Base-by-base conservation (phyloP, 495 filamentous ascomycete species). In the Penicillium ochrochloron region DNA sequence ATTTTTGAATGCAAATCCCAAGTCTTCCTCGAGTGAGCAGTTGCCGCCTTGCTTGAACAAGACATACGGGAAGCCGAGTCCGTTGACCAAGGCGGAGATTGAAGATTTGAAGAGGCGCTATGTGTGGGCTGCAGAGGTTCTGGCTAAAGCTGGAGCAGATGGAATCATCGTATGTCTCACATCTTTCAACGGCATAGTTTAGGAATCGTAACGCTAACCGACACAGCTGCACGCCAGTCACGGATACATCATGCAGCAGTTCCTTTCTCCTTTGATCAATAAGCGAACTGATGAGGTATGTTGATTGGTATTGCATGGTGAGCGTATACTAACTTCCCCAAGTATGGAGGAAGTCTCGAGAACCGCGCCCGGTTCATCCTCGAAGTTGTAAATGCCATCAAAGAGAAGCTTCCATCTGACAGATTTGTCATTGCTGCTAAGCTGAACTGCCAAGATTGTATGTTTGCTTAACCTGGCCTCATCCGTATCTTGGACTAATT, bases 281-380 rank as follows among this genome's bases (percentile, higher is more conserved):
- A 72, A 76, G 57, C 63, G 79, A 48, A 80, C 69, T 12, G 79
- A 80, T 63, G 60, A 75, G 65, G 65, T 67, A 60, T 46, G 56
- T 15, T 9, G 44, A 19, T 35, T 14, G 25, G 1, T 58, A 9
- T 44, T 29, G 1, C 27, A 9, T 25, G 8, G 3, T 23, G 12
- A 7, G 33, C 17, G 46, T 8, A 11, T 14, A 15, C 3, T 29
- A 29, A 33, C 56, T 42, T 41, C 25, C 10, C 27, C 15, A 14
- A 63, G 64, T 81, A 81, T 50, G 78, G 79, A 17, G 79, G 79
- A 29, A 70, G 61, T 48, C 75, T 80, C 54, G 79, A 81, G 64
- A 79, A 79, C 59, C 68, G 79, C 19, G 76, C 66, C 3, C 61
- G 78, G 5, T 65, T 81, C 31, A 67, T 71, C 19, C 54, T 78